Evolutionary conservation across 768 basidiomycete genomes (phyloP), one percentile per base, ranked within the genome.

Genomic region (Russula ochroleuca): DNA sequence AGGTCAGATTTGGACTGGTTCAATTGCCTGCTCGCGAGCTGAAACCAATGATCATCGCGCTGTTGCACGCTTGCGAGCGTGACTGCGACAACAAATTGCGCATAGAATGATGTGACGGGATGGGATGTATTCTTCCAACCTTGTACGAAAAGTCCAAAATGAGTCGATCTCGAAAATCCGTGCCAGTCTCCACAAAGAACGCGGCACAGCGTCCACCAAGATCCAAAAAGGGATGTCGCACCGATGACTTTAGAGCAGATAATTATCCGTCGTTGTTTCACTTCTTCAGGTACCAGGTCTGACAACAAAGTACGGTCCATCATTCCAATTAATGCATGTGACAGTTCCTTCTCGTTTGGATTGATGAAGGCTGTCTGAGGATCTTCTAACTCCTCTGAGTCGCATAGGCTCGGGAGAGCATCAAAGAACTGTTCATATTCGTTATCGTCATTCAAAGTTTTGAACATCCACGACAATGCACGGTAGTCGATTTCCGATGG

Each of bases 401-500:
- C 28, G 33, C 52, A 61, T 17, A 45, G 25, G 19, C 43, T 13
- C 2, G 52, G 45, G 15, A 52, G 19, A 17, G 43, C 8, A 5
- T 53, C 25, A 38, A 61, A 54, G 41, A 61, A 61, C 14, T 17
- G 31, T 17, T 54, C 60, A 6, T 54, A 23, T 38, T 60, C 59
- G 5, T 28, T 3, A 14, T 62, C 61, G 21, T 49, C 37, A 9
- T 62, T 25, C 28, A 56, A 33, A 2, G 47, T 40, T 21, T 52
- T 17, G n/a, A 62, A 38, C 15, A 48, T 62, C 55, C 23, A 57
- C 4, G 31, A 25, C 17, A 57, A 35, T 0, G 49, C 13, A 15
- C 61, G 48, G 28, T 40, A 17, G 41, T 51, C 61, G 5, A 43
- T 43, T 28, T 23, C 47, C 21, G 48, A 43, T n/a, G 49, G 11